A percentile compares a stretch with the other conserved stretches of the same genome.
Evolutionary conservation across 2,329 filamentous ascomycete species (phyloP).

Genomic region (Aspergillus sp.): DNA sequence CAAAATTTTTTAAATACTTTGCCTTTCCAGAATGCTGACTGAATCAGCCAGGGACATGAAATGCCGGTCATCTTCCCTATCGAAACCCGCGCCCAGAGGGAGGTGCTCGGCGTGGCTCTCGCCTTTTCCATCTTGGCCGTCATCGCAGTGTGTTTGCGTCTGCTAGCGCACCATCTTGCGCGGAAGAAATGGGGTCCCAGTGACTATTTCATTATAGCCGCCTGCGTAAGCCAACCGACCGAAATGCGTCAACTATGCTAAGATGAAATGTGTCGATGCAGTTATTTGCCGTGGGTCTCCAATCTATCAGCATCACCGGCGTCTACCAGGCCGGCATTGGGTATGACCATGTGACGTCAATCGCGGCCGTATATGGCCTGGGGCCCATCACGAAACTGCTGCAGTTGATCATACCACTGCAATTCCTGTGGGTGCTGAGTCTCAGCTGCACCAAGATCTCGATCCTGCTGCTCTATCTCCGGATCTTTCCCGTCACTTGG

Average conservation of each 20-base stretch:
- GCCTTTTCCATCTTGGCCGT: conserved; percentile 18
- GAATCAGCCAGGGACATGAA: not conserved
- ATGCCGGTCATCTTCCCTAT: conserved; percentile 23
- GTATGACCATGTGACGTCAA: conserved; percentile 18
- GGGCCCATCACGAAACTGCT: conserved; percentile 22
- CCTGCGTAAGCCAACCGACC: conserved; percentile 13
- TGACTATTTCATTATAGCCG: conserved; percentile 24
- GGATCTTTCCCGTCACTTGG: conserved; percentile 22
- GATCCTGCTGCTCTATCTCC: conserved; percentile 21
- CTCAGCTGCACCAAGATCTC: conserved; percentile 25
- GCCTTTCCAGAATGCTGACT: not conserved
- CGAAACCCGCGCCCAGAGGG: conserved; percentile 14
- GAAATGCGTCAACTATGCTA: not conserved
- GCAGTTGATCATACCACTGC: conserved; percentile 22
- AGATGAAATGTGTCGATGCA: not conserved
- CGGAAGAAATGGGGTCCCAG: conserved; percentile 18
- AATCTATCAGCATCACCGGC: conserved; percentile 23
- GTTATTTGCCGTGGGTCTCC: conserved; percentile 23
- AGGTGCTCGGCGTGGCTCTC: conserved; percentile 19
- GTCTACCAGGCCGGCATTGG: conserved; percentile 23
- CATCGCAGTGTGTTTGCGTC: conserved; percentile 17
- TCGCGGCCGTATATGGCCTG: conserved; percentile 14
- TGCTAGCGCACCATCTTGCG: conserved; percentile 21
- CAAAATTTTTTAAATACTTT: not conserved
- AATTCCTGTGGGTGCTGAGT: conserved; percentile 26